Conservation (phyloP, 1,284 basidiomycete species). For the Malassezia sympodialis region DNA sequence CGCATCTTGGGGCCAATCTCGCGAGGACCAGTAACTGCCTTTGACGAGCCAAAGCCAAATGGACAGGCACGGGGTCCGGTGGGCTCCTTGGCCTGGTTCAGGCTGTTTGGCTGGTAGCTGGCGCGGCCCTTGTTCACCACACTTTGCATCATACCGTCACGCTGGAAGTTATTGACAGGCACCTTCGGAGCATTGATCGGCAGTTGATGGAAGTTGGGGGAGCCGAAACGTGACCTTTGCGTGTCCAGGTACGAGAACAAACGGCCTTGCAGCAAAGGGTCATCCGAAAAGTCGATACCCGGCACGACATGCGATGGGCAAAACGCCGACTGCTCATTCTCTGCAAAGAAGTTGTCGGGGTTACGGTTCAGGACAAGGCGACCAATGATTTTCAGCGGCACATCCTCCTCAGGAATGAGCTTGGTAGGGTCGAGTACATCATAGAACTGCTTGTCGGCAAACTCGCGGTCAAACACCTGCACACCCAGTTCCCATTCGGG, state of each 20-base stretch:
- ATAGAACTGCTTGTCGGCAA: slow-evolving; percentile 23
- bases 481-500: slow-evolving; percentile 37
- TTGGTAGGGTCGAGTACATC: slow-evolving; percentile 79
- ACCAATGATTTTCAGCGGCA: slow-evolving; percentile 73
- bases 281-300: slow-evolving; percentile 74
- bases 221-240: slow-evolving; percentile 56
- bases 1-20: slow-evolving; percentile 12
- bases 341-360: slow-evolving; percentile 56
- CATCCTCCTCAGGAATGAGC: slow-evolving; percentile 51
- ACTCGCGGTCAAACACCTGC: slow-evolving; percentile 9
- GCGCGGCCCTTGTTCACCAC: slow-evolving; percentile 17
- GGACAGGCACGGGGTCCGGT: slow-evolving; percentile 10
- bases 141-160: slow-evolving; percentile 49
- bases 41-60: neutral
- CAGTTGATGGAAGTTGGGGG: slow-evolving; percentile 71
- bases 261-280: slow-evolving; percentile 81
- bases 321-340: slow-evolving; percentile 60
- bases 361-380: slow-evolving; percentile 79
- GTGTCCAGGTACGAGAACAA: slow-evolving; percentile 70
- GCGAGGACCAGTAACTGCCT: slow-evolving; percentile 4
- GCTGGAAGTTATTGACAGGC: slow-evolving; percentile 68
- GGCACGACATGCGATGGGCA: slow-evolving; percentile 73
- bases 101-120: slow-evolving; percentile 15
- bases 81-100: slow-evolving; percentile 4
- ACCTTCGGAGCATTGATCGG: slow-evolving; percentile 72